These are phyloP conservation scores for Gamarada debralockiae DNA, from an alignment of 495 filamentous ascomycete genomes.

Conservation along the genomic window DNA sequence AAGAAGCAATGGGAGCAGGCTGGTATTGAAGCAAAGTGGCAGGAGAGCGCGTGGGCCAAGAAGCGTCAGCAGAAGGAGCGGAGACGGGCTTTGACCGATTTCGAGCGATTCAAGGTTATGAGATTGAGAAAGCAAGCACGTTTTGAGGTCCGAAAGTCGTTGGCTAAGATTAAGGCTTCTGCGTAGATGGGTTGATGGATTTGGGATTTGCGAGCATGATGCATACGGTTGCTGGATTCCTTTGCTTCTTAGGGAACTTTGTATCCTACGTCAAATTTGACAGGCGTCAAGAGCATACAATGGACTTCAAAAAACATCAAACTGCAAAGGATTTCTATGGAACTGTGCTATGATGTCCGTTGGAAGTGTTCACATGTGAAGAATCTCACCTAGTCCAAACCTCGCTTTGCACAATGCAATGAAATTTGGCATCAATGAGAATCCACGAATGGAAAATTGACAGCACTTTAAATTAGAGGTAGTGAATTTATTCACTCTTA, in stretches of 20 bases:
- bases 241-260: constrained; percentile 27
- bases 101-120: constrained; percentile 99
- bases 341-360: constrained; percentile 1
- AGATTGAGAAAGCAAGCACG: constrained; percentile 95
- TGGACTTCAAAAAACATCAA: constrained; percentile 27
- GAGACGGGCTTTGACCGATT: constrained; percentile 89
- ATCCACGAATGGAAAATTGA: neutral
- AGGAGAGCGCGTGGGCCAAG: constrained; percentile 85
- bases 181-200: constrained; percentile 17
- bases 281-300: constrained; percentile 29
- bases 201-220: constrained; percentile 24
- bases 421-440: neutral
- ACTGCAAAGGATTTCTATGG: constrained; percentile 11
- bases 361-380: neutral
- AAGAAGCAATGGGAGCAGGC: constrained; percentile 81
- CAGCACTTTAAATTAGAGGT: too few relatives aligned
- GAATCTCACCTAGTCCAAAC: neutral
- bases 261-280: constrained; percentile 30
- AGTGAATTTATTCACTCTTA: neutral
- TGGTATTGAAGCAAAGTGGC: constrained; percentile 88
- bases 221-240: constrained; percentile 31
- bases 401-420: neutral
- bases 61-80: constrained; percentile 75
- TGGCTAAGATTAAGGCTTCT: constrained; percentile 33
- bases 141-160: constrained; percentile 92